Percentiles rank a stretch among this genome's conserved stretches.
These are phyloP conservation scores for Dactylellina leptospora DNA, from an alignment of 2,329 filamentous ascomycete genomes.

Conservation along the genomic window DNA sequence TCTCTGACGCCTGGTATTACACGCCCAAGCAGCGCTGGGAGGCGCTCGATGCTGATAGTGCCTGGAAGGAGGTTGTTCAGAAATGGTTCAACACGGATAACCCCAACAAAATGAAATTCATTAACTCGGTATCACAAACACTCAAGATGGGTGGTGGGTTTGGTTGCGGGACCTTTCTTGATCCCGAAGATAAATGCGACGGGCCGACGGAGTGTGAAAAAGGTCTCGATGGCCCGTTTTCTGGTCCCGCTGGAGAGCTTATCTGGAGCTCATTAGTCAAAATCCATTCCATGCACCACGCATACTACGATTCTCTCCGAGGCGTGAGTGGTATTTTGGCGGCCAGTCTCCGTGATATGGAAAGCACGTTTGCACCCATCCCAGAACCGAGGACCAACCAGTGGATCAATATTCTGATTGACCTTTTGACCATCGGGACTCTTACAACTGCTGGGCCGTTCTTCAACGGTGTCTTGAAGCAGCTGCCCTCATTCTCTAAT, in stretches of 20 bases:
- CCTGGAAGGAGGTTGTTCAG: conserved; percentile 57
- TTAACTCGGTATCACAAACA: conserved; percentile 46
- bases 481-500: conserved; percentile 53
- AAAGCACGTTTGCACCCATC: conserved; percentile 58
- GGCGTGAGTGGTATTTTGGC: conserved; percentile 54
- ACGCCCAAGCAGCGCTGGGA: conserved; percentile 56
- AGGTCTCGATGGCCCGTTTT: conserved; percentile 36
- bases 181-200: conserved; percentile 46
- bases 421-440: conserved; percentile 58
- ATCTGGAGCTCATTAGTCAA: conserved; percentile 57
- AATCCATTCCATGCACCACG: conserved; percentile 55
- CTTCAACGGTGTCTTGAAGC: conserved; percentile 57
- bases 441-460: conserved; percentile 56
- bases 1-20: neutral
- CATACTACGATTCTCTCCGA: conserved; percentile 43
- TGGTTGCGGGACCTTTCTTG: neutral
- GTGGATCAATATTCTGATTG: conserved; percentile 58
- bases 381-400: conserved; percentile 54
- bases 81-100: conserved; percentile 55
- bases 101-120: conserved; percentile 35
- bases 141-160: conserved; percentile 26
- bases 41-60: conserved; percentile 54
- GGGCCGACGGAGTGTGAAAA: conserved; percentile 31
- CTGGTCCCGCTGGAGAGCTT: conserved; percentile 54
- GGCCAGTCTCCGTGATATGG: conserved; percentile 54